Evolutionary conservation across 139 green algal species (phyloP).

Genomic region (Pycnococcus provasolii): DNA sequence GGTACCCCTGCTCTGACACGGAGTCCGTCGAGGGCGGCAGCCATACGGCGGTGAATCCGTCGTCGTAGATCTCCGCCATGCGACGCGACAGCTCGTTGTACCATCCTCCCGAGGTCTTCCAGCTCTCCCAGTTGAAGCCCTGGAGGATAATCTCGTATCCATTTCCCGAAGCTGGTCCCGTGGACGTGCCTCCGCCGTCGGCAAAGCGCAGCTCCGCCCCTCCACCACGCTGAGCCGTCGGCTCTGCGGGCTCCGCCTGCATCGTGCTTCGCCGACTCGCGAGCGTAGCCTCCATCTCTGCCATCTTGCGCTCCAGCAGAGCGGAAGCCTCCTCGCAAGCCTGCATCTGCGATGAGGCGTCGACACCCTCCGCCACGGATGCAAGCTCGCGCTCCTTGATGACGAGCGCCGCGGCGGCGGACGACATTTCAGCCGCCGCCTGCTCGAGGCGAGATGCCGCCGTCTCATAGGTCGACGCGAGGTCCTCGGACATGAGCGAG

Average conservation of each 20-base stretch:
- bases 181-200: no score
- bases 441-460: background rate
- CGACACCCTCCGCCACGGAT: background rate
- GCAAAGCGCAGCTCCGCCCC: no score
- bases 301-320: slow-evolving; percentile 73
- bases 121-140: slow-evolving; percentile 40
- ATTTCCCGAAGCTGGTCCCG: background rate
- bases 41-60: slow-evolving; percentile 85
- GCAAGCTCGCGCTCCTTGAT: background rate
- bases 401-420: background rate
- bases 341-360: background rate
- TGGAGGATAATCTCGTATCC: slow-evolving; percentile 26
- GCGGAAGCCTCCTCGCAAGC: slow-evolving; percentile 53
- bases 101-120: slow-evolving; percentile 36
- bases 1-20: slow-evolving; percentile 77
- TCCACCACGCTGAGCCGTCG: no score
- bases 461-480: background rate
- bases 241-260: no score
- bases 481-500: background rate
- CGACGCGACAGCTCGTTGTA: slow-evolving; percentile 45
- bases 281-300: slow-evolving; percentile 77
- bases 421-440: background rate
- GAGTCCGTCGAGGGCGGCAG: slow-evolving; percentile 81
- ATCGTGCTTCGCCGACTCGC: slow-evolving; percentile 33
- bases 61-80: slow-evolving; percentile 51